Percentiles rank a stretch among this genome's conserved stretches.
phyloP scores from a whole-genome alignment of 2,329 filamentous ascomycete species.

The Colletotrichum cuscutae region DNA sequence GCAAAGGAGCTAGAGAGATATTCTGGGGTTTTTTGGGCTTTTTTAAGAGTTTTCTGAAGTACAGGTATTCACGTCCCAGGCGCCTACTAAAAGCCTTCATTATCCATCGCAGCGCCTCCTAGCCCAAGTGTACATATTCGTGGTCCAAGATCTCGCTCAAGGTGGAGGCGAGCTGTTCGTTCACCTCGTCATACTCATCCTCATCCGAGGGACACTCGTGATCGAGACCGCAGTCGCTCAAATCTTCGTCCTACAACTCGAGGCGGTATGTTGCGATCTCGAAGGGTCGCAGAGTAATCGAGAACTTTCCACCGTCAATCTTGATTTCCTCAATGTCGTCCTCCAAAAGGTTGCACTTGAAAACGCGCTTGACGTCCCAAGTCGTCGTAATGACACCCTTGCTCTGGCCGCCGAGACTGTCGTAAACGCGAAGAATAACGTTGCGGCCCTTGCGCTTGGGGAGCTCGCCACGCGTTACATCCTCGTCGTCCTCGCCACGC shows the following conservation, averaged over 20 bases:
- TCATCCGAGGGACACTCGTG: not conserved
- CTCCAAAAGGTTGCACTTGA: conserved; percentile 88
- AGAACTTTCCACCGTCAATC: conserved; percentile 60
- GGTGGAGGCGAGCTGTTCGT: no score
- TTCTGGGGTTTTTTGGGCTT: not conserved
- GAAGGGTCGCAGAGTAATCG: conserved; percentile 78
- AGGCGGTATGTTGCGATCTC: conserved; percentile 87
- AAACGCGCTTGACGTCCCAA: conserved; percentile 79
- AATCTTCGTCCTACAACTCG: conserved; percentile 52
- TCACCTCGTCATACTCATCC: not conserved
- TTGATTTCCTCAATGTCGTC: conserved; percentile 80
- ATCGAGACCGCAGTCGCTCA: conserved; percentile 20
- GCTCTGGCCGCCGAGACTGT: conserved; percentile 84
- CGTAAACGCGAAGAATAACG: conserved; percentile 87
- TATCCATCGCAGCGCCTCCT: not conserved
- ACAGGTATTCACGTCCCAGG: conserved; percentile 19
- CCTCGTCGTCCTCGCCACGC: conserved; percentile 88
- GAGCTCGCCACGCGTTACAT: conserved; percentile 72
- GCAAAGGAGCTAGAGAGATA: conserved; percentile 18
- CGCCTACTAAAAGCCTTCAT: not conserved
- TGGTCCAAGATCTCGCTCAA: not conserved
- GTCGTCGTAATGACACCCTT: conserved; percentile 75
- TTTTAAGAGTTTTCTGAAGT: conserved; percentile 2
- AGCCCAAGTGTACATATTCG: not conserved
- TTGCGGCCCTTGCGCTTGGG: conserved; percentile 77